Percentiles rank a stretch among this genome's conserved stretches.
These are phyloP conservation scores for Corylus americana DNA, from an alignment of 306 rosid species.

Conservation along the genomic window DNA sequence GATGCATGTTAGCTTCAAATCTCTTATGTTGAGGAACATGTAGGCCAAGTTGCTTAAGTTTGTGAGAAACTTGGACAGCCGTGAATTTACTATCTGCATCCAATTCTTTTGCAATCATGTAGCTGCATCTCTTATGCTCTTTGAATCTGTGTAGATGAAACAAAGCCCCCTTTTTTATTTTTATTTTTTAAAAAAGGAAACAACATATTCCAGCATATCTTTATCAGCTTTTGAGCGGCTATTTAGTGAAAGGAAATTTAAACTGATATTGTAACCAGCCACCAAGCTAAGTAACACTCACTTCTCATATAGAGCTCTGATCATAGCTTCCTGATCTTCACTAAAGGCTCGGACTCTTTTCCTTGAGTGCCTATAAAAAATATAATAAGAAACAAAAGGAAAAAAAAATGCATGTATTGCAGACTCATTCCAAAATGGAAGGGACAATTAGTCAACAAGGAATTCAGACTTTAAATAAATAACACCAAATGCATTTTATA, in stretches of 20 bases:
- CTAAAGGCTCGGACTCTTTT: conserved; percentile 64
- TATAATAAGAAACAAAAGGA: conserved; percentile 12
- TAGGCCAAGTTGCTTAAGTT: conserved; percentile 89
- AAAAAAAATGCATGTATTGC: conserved; percentile 5
- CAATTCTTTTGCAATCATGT: conserved; percentile 84
- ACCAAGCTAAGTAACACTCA: conserved; percentile 52
- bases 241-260: conserved; percentile 10
- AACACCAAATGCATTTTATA: conserved; percentile 2
- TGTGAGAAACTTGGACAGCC: conserved; percentile 72
- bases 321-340: conserved; percentile 73
- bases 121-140: conserved; percentile 76
- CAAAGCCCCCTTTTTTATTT: background rate
- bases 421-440: conserved; percentile 5
- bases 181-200: background rate
- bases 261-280: conserved; percentile 1
- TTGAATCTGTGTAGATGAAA: conserved; percentile 55
- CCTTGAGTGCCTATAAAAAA: conserved; percentile 54
- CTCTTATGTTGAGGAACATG: conserved; percentile 49
- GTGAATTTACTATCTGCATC: conserved; percentile 62
- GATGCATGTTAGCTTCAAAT: conserved; percentile 31
- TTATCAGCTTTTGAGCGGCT: background rate
- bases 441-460: conserved; percentile 3
- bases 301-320: conserved; percentile 77
- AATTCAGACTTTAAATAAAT: background rate
- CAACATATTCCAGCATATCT: background rate